phyloP scores from a whole-genome alignment of 2,329 filamentous ascomycete species.

The Paraphaeosphaeria minitans region DNA sequence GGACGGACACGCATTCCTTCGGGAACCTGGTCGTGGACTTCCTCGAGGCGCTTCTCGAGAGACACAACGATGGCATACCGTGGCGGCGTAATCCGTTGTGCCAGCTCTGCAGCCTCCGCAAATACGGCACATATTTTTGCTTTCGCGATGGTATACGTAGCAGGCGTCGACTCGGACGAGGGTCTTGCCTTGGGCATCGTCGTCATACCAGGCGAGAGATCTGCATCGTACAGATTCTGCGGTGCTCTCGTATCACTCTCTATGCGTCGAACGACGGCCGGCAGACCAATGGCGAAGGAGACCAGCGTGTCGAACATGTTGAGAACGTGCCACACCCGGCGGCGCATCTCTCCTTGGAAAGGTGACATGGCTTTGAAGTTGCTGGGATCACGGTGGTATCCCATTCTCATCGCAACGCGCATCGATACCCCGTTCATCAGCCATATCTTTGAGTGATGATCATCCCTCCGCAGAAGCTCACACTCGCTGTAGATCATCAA shows the following conservation, averaged over 20 bases:
- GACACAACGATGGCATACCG: constrained; percentile 46
- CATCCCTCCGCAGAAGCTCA: constrained; percentile 29
- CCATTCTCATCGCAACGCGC: constrained; percentile 42
- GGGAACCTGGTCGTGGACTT: constrained; percentile 42
- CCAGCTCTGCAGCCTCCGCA: constrained; percentile 47
- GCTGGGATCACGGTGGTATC: constrained; percentile 45
- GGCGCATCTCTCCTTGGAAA: constrained; percentile 46
- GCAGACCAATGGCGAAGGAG: constrained; percentile 44
- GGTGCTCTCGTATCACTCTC: constrained; percentile 44
- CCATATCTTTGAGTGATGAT: constrained; percentile 30
- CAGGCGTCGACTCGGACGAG: constrained; percentile 30
- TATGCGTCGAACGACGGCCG: constrained; percentile 37
- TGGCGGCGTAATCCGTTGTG: constrained; percentile 44
- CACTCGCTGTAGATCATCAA: constrained; percentile 20
- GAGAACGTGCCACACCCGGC: constrained; percentile 42
- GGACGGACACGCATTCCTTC: constrained; percentile 44
- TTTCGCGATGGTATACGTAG: constrained; percentile 46
- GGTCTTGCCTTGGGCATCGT: constrained; percentile 26
- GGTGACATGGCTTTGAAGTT: constrained; percentile 37
- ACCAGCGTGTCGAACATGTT: constrained; percentile 41
- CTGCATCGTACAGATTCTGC: constrained; percentile 45
- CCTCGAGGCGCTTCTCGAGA: constrained; percentile 44
- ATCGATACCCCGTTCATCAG: constrained; percentile 29
- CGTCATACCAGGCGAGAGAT: constrained; percentile 41
- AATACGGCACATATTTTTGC: constrained; percentile 42